Percentiles rank a stretch among this genome's conserved stretches.
Evolutionary conservation across 768 basidiomycete species (phyloP).

Genomic region (Gautieria morchelliformis): DNA sequence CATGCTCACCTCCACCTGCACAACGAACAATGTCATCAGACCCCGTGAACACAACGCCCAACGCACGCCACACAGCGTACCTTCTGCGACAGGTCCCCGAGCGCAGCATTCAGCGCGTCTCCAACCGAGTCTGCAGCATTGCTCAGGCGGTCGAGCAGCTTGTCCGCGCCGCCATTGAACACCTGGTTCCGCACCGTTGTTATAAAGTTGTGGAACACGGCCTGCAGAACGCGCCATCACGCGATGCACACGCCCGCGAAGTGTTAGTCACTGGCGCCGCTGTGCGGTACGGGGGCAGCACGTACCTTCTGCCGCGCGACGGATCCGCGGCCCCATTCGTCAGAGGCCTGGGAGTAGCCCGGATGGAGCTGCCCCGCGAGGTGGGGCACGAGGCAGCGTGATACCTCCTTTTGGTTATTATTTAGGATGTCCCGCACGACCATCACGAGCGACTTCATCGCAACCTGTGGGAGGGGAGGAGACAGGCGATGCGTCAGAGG

Average conservation of each 20-base stretch:
- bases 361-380: slow-evolving; percentile 40
- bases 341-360: slow-evolving; percentile 46
- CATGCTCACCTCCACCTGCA: slow-evolving; percentile 42
- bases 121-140: slow-evolving; percentile 42
- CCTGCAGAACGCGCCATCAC: slow-evolving; percentile 19
- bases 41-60: no score
- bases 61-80: slow-evolving; percentile 21
- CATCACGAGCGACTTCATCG: slow-evolving; percentile 38
- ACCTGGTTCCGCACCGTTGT: slow-evolving; percentile 35
- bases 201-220: slow-evolving; percentile 39
- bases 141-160: slow-evolving; percentile 37
- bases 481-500: no score
- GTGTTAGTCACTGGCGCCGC: not conserved
- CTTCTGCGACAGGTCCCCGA: slow-evolving; percentile 47
- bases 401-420: slow-evolving; percentile 49
- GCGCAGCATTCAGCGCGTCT: slow-evolving; percentile 33
- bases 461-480: slow-evolving; percentile 15
- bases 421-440: slow-evolving; percentile 41
- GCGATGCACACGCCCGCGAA: no score
- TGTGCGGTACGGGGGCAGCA: not conserved
- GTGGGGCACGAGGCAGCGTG: slow-evolving; percentile 46
- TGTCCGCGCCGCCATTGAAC: slow-evolving; percentile 43
- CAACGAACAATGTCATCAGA: not conserved
- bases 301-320: slow-evolving; percentile 51
- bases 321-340: slow-evolving; percentile 44